Evolutionary conservation across 2,329 filamentous ascomycete genomes (phyloP), one percentile per base, ranked within the genome.

Genomic region (Pestalotiopsis fici): DNA sequence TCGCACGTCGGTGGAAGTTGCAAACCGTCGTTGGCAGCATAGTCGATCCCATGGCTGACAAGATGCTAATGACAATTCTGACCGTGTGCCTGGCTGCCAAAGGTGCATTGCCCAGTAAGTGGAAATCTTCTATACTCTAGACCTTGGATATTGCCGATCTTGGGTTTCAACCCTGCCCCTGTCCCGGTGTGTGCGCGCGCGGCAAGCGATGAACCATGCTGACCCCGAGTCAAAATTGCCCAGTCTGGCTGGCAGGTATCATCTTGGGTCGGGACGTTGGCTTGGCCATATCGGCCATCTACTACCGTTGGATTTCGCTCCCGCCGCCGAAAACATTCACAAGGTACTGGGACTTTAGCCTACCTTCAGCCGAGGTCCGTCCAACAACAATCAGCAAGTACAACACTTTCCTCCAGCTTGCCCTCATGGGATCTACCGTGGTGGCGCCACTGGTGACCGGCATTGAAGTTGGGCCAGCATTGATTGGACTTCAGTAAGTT

Each of bases 11-110:
- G 68, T 98, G 92, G 90, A 91, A 95, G 63, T 86, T 94, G 67
- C 92, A 96, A 79, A 98, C 96, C 0, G 95, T 99, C 1, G 94
- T 98, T 11, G 96, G 96, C 65, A 97, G 93, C 65, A 90, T 99
- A 35, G 94, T 99, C 69, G 95, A 97, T 75, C 96, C 96, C 5
- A 96, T 98, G 92, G 96, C 96, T 3, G 96, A 99, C 81, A 99
- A 99, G 83, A 88, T 90, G 9, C 87, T 99, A 71, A 98, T 99
- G 96, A 98, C 95, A 0, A 90, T 97, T 67, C 81, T 97, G 74
- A 97, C 95, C 0, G 90, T 95, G 13, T 94, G 93, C 71, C 82
- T 98, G 57, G 94, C 95, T 3, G 85, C 92, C 69, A 94, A 97
- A 74, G 94, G 94, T 3, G 87, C 90, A 15, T 84, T 99, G 63